Base-by-base conservation (phyloP, 2,329 filamentous ascomycete genomes). In the Microdochium bolleyi region DNA sequence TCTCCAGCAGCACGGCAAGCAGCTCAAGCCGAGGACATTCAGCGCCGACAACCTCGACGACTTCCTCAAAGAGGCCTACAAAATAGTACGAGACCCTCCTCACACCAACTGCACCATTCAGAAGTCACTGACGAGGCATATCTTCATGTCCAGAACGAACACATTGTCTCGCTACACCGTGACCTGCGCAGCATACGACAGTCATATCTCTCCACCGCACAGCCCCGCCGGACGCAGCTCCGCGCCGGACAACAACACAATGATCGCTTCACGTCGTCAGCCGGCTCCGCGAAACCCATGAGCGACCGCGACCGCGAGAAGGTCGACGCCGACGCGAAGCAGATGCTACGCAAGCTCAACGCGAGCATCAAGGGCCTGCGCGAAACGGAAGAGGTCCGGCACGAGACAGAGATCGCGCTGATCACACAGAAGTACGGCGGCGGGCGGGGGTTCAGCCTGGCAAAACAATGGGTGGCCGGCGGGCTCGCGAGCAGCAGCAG, bases 51-150 rank as follows among this genome's bases (percentile, higher is more conserved):
- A 70, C 60, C 79, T 94, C 50, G 89, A 96, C 67, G 87, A 88
- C 62, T 99, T 97, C 66, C 75, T 97, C 32, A 91, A 92, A 65
- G 92, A 97, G 71, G 94, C 94, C 51, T 94, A 95, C 71, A 83
- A 87, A 66, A 96, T 97, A 69, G 92, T 95, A 74, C 63, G 79
- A 27, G 10, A n/a, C 24, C 3, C 24, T 49, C 48, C 5, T 3
- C 48, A 53, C 52, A 38, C 41, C 53, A 53, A 53, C 57, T 58
- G 62, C 3, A 49, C 48, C 24, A 3, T 16, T 14, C n/a, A 22
- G 8, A 24, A 30, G 24, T 49, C 24, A 11, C 48, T 49, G 27
- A 67, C 58, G 62, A 63, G 54, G 61, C 14, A 25, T 19, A 21
- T 9, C 46, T 19, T 22, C 41, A 19, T 5, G 16, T 13, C 10